These are phyloP conservation scores for Cyclanthera cordifolia DNA, from an alignment of 306 rosid species.

Conservation along the genomic window DNA sequence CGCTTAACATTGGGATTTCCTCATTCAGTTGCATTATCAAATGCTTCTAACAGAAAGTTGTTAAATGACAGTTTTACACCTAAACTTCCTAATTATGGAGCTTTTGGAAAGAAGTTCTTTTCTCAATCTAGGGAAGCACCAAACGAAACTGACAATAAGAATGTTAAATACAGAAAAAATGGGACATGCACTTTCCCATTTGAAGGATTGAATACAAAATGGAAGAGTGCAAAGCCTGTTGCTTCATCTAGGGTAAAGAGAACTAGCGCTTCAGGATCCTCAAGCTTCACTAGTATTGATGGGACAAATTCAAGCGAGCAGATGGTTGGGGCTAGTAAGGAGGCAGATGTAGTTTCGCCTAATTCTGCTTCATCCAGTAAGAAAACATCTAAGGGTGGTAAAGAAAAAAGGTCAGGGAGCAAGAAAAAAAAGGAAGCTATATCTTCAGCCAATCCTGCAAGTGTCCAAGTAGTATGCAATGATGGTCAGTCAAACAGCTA, in stretches of 20 bases:
- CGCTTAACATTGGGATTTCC: slow-evolving; percentile 10
- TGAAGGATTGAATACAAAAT: slow-evolving; percentile 10
- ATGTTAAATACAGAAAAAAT: slow-evolving; percentile 10
- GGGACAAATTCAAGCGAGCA: slow-evolving; percentile 16
- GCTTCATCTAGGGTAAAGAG: slow-evolving; percentile 21
- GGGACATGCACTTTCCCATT: slow-evolving; percentile 7
- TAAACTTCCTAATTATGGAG: slow-evolving; percentile 21
- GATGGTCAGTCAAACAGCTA: slow-evolving; percentile 28
- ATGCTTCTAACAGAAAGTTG: slow-evolving; percentile 17
- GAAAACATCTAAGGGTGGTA: slow-evolving; percentile 22
- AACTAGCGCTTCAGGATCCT: slow-evolving; percentile 10
- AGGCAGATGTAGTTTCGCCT: slow-evolving; percentile 5
- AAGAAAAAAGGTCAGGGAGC: slow-evolving; percentile 27
- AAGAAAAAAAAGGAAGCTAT: slow-evolving; percentile 32
- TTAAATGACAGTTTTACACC: slow-evolving; percentile 15
- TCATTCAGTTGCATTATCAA: slow-evolving; percentile 20
- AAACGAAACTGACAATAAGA: slow-evolving; percentile 16
- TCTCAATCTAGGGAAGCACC: slow-evolving; percentile 22
- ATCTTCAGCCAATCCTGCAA: slow-evolving; percentile 19
- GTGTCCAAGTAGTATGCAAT: slow-evolving; percentile 19
- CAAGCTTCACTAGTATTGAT: slow-evolving; percentile 22
- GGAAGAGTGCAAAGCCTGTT: slow-evolving; percentile 30
- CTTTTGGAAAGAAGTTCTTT: slow-evolving; percentile 33
- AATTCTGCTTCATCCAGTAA: slow-evolving; percentile 12
- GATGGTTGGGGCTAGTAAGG: slow-evolving; percentile 20